Percentiles rank a stretch among this genome's conserved stretches.
Evolutionary conservation across 352 stramenopile species (phyloP).

Genomic region (Globisporangium recalcitrans): DNA sequence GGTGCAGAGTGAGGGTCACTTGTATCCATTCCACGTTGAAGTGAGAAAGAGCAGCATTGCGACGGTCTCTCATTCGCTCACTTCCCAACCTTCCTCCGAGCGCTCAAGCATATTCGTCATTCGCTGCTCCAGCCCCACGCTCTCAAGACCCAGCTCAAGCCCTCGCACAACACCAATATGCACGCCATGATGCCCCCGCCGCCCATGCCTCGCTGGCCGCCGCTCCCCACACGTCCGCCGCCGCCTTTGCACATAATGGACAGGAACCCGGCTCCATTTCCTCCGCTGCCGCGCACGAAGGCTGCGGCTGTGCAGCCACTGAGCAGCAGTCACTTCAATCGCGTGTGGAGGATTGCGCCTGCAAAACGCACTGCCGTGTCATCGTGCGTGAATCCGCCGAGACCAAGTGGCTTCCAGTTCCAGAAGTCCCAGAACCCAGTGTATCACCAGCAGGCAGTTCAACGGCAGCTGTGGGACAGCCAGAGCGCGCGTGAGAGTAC

Average conservation of each 20-base stretch:
- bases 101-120: too few relatives aligned
- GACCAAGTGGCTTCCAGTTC: background rate
- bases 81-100: conserved; percentile 4
- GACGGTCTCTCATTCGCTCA: background rate
- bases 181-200: background rate
- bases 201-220: conserved; percentile 12
- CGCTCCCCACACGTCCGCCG: conserved; percentile 4
- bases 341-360: background rate
- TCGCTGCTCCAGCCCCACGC: too few relatives aligned
- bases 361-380: background rate
- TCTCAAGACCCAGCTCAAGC: background rate
- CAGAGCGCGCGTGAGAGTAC: background rate
- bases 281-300: background rate
- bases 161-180: background rate
- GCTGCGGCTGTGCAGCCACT: background rate
- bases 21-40: conserved; percentile 8
- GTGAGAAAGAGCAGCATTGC: conserved; percentile 6
- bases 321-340: background rate
- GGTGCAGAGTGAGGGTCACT: conserved; percentile 1
- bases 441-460: conserved; percentile 1
- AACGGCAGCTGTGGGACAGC: background rate
- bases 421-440: background rate
- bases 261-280: background rate
- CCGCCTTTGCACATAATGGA: background rate
- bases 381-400: background rate